These are phyloP conservation scores for Penicillium sp. DNA, from an alignment of 2,329 filamentous ascomycete species.

Conservation along the genomic window DNA sequence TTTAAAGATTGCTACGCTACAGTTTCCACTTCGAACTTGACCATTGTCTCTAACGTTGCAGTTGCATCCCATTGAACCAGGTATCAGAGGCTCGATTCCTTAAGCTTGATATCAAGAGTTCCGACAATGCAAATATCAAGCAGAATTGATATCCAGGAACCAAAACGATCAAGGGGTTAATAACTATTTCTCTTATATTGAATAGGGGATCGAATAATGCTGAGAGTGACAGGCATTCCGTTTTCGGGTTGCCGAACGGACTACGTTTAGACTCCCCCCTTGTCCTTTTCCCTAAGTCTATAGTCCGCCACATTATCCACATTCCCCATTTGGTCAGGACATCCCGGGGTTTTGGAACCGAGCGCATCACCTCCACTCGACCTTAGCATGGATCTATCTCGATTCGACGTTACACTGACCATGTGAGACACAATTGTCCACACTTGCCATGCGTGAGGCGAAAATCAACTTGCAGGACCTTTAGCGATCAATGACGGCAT, in stretches of 20 bases:
- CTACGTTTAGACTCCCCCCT: conserved; percentile 6
- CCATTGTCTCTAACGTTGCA: conserved; percentile 26
- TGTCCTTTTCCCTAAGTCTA: no score
- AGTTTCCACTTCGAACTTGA: conserved; percentile 18
- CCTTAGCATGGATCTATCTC: conserved; percentile 2
- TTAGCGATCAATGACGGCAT: conserved; percentile 27
- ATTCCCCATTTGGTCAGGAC: background rate
- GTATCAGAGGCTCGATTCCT: background rate
- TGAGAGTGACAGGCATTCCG: conserved; percentile 18
- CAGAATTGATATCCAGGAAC: background rate
- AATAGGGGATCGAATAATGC: background rate
- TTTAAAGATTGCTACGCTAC: conserved; percentile 13
- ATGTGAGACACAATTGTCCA: conserved; percentile 7
- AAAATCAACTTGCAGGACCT: conserved; percentile 5
- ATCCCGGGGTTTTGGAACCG: conserved; percentile 14
- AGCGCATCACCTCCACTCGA: conserved; percentile 7
- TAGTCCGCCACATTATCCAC: conserved; percentile 8
- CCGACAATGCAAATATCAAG: background rate
- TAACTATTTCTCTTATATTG: background rate
- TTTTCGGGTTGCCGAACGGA: conserved; percentile 18
- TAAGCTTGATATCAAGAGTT: background rate
- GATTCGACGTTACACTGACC: conserved; percentile 22
- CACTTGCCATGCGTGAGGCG: conserved; percentile 9
- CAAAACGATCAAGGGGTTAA: background rate
- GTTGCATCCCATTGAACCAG: conserved; percentile 19